Evolutionary conservation across 2,329 filamentous ascomycete species (phyloP), one percentile per base, ranked within the genome.

Genomic region (Keithomyces neogunnii): DNA sequence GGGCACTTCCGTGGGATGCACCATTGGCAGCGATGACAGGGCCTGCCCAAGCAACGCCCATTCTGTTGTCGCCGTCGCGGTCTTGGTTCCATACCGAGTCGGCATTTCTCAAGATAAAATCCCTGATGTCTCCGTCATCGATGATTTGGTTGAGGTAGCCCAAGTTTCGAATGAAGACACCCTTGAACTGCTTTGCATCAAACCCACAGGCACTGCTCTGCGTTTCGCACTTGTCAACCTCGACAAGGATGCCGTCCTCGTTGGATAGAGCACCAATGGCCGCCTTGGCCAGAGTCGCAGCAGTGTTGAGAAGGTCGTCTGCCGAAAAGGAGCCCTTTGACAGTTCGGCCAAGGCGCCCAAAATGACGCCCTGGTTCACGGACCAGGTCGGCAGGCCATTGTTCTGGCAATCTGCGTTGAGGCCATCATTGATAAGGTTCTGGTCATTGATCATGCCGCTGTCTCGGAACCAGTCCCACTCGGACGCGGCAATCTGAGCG

Each of bases 101-200:
- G 5, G 85, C 85, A 52, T 86, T 88, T 31, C 64, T 68, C 48
- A 74, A 63, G 50, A 89, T 77, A 50, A 84, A 82, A 2, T 67
- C 61, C 7, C 65, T 68, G 59, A 82, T 84, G 6, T 63, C 62
- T 2, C 70, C 63, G 39, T 77, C 68, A 0, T 77, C 76, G 2
- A 73, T 73, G 2, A 65, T 75, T 1, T 67, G 61, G 19, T 85
- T 71, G 36, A 89, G 65, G 49, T 77, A 75, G 39, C 74, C 72
- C 30, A 89, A 67, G 60, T 86, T 86, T 19, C 84, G 75, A 13
- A 80, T 73, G 56, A 88, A 87, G 38, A 88, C 72, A 4, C 86
- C 86, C 65, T 89, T 89, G 75, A 89, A 89, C 59, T 86, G 81
- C 33, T 78, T 73, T 1, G 72, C 76, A 53, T 83, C 76, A 19